A percentile compares a stretch with the other conserved stretches of the same genome.
Evolutionary conservation across 257 asterid species (phyloP).

Genomic region (Leptodermis oblonga): DNA sequence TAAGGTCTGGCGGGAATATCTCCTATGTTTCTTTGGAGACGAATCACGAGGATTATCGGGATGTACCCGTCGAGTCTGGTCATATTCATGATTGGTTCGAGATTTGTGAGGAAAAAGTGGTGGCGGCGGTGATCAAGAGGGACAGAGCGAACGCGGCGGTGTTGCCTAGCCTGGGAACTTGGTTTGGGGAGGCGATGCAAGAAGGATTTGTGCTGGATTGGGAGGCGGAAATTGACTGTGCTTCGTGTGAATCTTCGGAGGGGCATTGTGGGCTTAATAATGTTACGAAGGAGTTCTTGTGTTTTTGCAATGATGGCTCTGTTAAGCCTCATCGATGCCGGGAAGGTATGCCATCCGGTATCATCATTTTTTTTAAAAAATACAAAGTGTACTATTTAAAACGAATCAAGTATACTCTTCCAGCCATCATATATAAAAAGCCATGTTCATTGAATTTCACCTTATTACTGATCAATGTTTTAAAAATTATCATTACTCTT

Average conservation of each 20-base stretch:
- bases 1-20: conserved; percentile 14
- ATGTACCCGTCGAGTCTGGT: background rate
- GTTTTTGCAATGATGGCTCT: conserved; percentile 23
- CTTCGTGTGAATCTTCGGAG: conserved; percentile 12
- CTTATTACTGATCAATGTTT: too few relatives aligned
- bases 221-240: background rate
- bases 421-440: too few relatives aligned
- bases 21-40: too few relatives aligned
- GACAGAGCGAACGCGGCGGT: background rate
- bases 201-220: conserved; percentile 27
- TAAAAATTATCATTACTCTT: too few relatives aligned
- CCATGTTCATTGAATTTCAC: too few relatives aligned
- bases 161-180: background rate
- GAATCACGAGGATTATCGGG: too few relatives aligned
- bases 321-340: too few relatives aligned
- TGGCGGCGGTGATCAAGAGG: conserved; percentile 8
- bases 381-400: too few relatives aligned
- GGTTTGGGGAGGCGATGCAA: conserved; percentile 10
- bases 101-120: conserved; percentile 22
- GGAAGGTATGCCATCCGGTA: too few relatives aligned
- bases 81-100: conserved; percentile 8
- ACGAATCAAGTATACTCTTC: too few relatives aligned
- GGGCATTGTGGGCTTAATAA: conserved; percentile 24
- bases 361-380: too few relatives aligned
- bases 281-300: conserved; percentile 1